These are phyloP conservation scores for Gypsophila paniculata DNA, from an alignment of 179 eudicot species.

Conservation along the genomic window DNA sequence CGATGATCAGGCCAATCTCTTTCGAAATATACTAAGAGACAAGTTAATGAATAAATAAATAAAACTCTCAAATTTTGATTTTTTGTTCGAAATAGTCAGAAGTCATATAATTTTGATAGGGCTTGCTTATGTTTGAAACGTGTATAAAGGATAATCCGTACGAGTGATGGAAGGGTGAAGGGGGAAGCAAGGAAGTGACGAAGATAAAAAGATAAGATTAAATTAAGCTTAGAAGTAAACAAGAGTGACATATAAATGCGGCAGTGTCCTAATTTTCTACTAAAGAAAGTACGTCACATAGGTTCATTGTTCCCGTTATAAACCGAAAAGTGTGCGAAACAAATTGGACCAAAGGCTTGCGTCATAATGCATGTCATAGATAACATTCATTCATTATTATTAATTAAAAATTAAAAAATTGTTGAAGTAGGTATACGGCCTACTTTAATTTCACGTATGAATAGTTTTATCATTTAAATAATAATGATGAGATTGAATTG, in stretches of 20 bases:
- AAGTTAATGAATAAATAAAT: too few relatives aligned
- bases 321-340: conserved; percentile 5
- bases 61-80: too few relatives aligned
- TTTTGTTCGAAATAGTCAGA: too few relatives aligned
- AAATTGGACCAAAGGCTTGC: not conserved
- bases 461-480: too few relatives aligned
- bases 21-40: too few relatives aligned
- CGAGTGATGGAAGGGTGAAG: not conserved
- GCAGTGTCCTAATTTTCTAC: not conserved
- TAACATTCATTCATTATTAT: conserved; percentile 1
- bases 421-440: not conserved
- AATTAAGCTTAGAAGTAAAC: not conserved
- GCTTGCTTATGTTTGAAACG: too few relatives aligned
- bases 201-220: not conserved
- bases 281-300: not conserved
- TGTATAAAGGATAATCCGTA: not conserved
- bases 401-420: not conserved
- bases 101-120: too few relatives aligned
- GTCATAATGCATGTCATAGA: not conserved
- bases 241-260: not conserved
- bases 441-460: not conserved
- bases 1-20: too few relatives aligned
- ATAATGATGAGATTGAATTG: too few relatives aligned
- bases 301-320: not conserved
- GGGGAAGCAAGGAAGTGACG: not conserved